Evolutionary conservation across 805 yeast species (phyloP), one percentile per base, ranked within the genome.

Genomic region (Kuraishia capsulata): DNA sequence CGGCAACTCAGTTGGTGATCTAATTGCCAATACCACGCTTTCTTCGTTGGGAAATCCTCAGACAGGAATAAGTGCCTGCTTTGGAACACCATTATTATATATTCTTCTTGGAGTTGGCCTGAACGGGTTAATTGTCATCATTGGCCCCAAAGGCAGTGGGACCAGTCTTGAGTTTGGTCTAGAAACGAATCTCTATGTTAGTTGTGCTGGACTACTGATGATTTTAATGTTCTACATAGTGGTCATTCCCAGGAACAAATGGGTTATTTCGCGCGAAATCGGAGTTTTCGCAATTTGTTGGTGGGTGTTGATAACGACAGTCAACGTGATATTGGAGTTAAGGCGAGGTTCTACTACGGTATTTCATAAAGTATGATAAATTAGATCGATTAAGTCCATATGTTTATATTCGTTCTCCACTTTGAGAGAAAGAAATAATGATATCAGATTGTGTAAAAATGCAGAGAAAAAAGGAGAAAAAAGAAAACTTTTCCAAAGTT

Each of bases 1-100:
- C 20, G 70, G 73, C 25, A 73, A 73, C 43, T 71, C 76, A 4
- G 54, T 71, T 25, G 76, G 74, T 20, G 79, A 73, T 44, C 51
- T 73, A 28, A 60, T 73, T 23, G 66, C 76, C n/a, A 71, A 73
- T 43, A 48, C 63, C 2, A 67, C 77, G 6, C 52, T 73, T 11
- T 49, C 64, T 2, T 52, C 52, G 2, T 38, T 57, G 6, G 65
- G 62, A 1, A 41, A 55, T 10, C 65, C 74, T 5, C 47, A 65
- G 6, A 65, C 65, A 9, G 78, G 78, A 0, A 51, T 73, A 6
- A 69, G 68, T 44, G 66, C 79, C 1, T 72, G 78, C 44, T 59
- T 73, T 40, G 79, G 80, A 1, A 68, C 79, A 1, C 77, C 78
- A 0, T 52, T 73, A 11, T 47, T 73, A 11, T 59, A 69, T 32